Conservation (phyloP, 495 filamentous ascomycete genomes). For the Cudoniella acicularis region DNA sequence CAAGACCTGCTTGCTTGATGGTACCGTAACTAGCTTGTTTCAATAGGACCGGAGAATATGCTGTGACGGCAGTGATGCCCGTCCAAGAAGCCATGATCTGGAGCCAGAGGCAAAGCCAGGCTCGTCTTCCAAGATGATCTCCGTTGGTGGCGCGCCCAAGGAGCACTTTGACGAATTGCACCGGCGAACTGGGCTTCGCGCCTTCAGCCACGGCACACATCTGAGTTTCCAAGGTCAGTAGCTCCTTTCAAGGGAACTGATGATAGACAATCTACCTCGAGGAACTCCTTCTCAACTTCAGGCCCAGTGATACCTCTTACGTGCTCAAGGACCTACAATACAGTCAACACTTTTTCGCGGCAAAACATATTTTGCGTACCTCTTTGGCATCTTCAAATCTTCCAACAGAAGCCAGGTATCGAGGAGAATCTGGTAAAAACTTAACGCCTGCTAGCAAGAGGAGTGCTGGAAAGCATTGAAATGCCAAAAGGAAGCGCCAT, state of each 20-base stretch:
- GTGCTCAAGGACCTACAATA: conserved; percentile 28
- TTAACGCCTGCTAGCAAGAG: conserved; percentile 42
- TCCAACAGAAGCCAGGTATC: conserved; percentile 31
- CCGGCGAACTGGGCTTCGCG: conserved; percentile 33
- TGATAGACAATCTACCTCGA: no score
- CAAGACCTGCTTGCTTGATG: conserved; percentile 45
- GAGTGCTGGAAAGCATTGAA: conserved; percentile 51
- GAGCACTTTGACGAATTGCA: conserved; percentile 32
- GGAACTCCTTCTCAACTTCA: conserved; percentile 35
- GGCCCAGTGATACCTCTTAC: conserved; percentile 23
- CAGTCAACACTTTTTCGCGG: no score
- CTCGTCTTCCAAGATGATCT: conserved; percentile 38
- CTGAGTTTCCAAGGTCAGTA: no score
- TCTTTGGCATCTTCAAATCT: conserved; percentile 29
- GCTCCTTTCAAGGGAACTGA: no score
- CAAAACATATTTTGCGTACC: no score
- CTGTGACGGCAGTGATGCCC: conserved; percentile 41
- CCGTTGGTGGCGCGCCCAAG: conserved; percentile 30
- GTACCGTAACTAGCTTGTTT: conserved; percentile 23
- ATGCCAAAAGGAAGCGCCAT: conserved; percentile 54
- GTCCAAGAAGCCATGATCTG: conserved; percentile 54
- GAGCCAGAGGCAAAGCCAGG: conserved; percentile 48
- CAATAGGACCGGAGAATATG: conserved; percentile 22
- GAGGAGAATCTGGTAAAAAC: conserved; percentile 45
- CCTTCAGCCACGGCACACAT: conserved; percentile 34